Evolutionary conservation across 23 red algal species (phyloP), one percentile per base, ranked within the genome.

Genomic region (Gracilaria vermiculophylla): DNA sequence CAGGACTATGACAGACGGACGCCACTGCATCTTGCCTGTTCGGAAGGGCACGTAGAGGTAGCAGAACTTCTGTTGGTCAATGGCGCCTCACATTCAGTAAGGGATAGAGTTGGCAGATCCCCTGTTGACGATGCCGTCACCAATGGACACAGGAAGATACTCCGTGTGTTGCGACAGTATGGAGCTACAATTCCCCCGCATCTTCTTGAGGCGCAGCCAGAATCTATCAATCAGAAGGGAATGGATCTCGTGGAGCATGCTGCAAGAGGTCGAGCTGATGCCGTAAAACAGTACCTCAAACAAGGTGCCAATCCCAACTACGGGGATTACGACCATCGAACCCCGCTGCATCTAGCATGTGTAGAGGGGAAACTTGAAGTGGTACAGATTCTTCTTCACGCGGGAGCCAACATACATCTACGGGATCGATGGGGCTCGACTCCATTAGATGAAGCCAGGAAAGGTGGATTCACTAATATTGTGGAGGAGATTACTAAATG

Each of bases 1-100:
- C 84, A 82, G 8, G 95, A 99, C 65, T 99, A 99, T 67, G 97
- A 99, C 44, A 62, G 75, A 52, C 89, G 97, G 23, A 94, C 93
- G 1, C 92, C 97, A 33, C 67, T 99, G 43, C 97, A 99, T 67
- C 49, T 99, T 12, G 97, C 97, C 62, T 92, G 90, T 76, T 84
- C 88, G 31, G 92, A 99, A 78, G 97, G 97, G 19, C 89, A 95
- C 69, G 52, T 58, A 32, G 90, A 94, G 66, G 88, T 99, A 23
- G 92, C 83, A 13, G 77, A 95, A 27, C 45, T 99, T 28, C 55
- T 99, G 35, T 62, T 99, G 14, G 88, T 85, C 23, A 91, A 89
- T 51, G 97, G 97, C 37, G 97, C 97, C 14, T 83, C 81, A 44
- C 72, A 81, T 66, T 55, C 74, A 20, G 91, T 45, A 32, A 85